These are phyloP conservation scores for Lepidium aucheri DNA, from an alignment of 345 rosid species.

Conservation along the genomic window DNA sequence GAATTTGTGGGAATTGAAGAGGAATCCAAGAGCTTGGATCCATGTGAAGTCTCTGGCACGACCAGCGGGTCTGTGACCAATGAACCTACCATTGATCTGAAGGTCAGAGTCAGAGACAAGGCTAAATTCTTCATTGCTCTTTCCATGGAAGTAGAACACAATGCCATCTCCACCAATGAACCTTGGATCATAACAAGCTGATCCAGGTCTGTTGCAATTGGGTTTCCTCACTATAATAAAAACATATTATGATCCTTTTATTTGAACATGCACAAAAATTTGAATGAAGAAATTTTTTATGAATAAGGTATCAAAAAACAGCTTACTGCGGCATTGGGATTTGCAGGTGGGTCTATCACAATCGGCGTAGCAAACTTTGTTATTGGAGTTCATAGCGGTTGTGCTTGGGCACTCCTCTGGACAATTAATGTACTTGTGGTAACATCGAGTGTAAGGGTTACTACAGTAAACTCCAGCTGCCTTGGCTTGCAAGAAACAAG, in stretches of 20 bases:
- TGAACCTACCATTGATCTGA: conserved; percentile 49
- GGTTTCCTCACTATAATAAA: conserved; percentile 29
- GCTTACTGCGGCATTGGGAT: conserved; percentile 30
- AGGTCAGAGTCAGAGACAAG: conserved; percentile 45
- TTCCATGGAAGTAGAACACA: conserved; percentile 59
- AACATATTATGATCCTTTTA: not conserved
- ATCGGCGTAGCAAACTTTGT: conserved; percentile 34
- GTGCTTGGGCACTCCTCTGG: conserved; percentile 35
- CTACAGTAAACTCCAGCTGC: conserved; percentile 29
- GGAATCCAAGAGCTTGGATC: conserved; percentile 48
- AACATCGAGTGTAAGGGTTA: conserved; percentile 25
- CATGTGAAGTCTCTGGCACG: conserved; percentile 48
- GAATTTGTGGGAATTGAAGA: conserved; percentile 39
- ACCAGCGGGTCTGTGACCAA: conserved; percentile 42
- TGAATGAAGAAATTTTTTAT: not conserved
- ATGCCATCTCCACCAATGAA: conserved; percentile 53
- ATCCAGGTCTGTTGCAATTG: conserved; percentile 43
- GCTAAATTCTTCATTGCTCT: conserved; percentile 41
- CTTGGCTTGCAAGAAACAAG: conserved; percentile 28
- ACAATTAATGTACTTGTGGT: conserved; percentile 17
- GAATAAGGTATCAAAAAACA: not conserved
- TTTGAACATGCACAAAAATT: not conserved
- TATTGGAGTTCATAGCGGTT: conserved; percentile 7
- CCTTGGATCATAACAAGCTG: conserved; percentile 51
- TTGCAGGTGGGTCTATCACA: conserved; percentile 36